Evolutionary conservation across 768 basidiomycete species (phyloP).

Genomic region (Leccinum subgranulosum): DNA sequence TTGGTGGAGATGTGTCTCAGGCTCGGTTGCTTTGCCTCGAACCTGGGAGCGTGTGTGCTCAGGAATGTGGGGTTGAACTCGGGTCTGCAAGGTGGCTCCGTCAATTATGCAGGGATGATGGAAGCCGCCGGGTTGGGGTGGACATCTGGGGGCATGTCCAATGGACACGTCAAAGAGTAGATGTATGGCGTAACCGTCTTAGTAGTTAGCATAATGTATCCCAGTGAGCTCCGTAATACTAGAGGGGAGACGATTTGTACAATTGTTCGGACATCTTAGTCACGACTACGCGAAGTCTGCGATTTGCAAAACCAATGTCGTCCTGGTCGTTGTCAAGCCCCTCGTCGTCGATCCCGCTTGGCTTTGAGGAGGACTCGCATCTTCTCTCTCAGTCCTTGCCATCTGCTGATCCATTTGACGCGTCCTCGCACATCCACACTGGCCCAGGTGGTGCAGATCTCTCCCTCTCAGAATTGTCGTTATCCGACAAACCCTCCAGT

Average conservation of each 20-base stretch:
- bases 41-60: conserved; percentile 21
- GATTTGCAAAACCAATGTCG: conserved; percentile 17
- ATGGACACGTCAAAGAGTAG: conserved; percentile 16
- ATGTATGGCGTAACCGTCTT: no score
- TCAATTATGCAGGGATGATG: conserved; percentile 18
- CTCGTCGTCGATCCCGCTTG: conserved; percentile 26
- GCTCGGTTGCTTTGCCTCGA: conserved; percentile 22
- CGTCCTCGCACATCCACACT: conserved; percentile 32
- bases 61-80: conserved; percentile 18
- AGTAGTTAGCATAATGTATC: neutral
- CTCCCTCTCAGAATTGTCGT: conserved; percentile 55
- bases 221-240: neutral
- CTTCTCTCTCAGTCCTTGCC: conserved; percentile 49
- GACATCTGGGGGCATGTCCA: neutral
- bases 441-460: conserved; percentile 49
- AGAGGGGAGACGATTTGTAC: neutral
- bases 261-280: neutral
- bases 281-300: no score
- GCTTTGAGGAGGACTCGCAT: conserved; percentile 30
- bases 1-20: conserved; percentile 10
- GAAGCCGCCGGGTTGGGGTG: conserved; percentile 18
- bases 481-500: conserved; percentile 33
- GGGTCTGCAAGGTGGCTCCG: conserved; percentile 18
- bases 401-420: conserved; percentile 30
- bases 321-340: conserved; percentile 31